phyloP scores from a whole-genome alignment of 73 alveolate genomes.

The Loxodes magnus region DNA sequence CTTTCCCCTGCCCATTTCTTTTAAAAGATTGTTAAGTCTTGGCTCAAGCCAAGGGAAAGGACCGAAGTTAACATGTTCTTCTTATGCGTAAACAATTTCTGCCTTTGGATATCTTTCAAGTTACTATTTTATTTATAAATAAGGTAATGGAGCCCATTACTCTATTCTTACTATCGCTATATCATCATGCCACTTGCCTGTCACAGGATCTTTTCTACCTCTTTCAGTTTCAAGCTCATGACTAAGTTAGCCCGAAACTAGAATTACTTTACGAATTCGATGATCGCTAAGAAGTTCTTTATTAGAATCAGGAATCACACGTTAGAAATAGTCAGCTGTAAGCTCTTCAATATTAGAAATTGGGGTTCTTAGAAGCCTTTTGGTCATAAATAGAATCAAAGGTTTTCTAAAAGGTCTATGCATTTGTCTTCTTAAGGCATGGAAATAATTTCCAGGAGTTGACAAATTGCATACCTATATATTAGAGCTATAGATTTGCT shows the following conservation, averaged over 20 bases:
- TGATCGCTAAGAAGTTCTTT: not conserved
- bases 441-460: slow-evolving; percentile 92
- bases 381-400: slow-evolving; percentile 52
- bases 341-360: slow-evolving; percentile 33
- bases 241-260: slow-evolving; percentile 64
- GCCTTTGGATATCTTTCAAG: slow-evolving; percentile 33
- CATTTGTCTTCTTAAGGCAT: slow-evolving; percentile 79
- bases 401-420: slow-evolving; percentile 90
- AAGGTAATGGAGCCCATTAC: slow-evolving; percentile 71
- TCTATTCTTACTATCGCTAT: slow-evolving; percentile 64
- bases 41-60: slow-evolving; percentile 52
- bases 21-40: slow-evolving; percentile 34
- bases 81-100: slow-evolving; percentile 47
- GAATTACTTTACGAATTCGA: slow-evolving; percentile 32
- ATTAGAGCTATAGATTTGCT: slow-evolving; percentile 1
- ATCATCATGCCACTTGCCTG: slow-evolving; percentile 23
- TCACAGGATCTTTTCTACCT: not conserved
- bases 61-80: slow-evolving; percentile 69
- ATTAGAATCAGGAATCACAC: slow-evolving; percentile 21
- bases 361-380: slow-evolving; percentile 62
- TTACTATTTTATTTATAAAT: slow-evolving; percentile 32
- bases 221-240: slow-evolving; percentile 36
- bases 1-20: slow-evolving; percentile 5
- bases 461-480: slow-evolving; percentile 63
- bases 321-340: slow-evolving; percentile 36